These are phyloP conservation scores for Aspergillus nomiae DNA, from an alignment of 2,329 filamentous ascomycete genomes.

Conservation along the genomic window DNA sequence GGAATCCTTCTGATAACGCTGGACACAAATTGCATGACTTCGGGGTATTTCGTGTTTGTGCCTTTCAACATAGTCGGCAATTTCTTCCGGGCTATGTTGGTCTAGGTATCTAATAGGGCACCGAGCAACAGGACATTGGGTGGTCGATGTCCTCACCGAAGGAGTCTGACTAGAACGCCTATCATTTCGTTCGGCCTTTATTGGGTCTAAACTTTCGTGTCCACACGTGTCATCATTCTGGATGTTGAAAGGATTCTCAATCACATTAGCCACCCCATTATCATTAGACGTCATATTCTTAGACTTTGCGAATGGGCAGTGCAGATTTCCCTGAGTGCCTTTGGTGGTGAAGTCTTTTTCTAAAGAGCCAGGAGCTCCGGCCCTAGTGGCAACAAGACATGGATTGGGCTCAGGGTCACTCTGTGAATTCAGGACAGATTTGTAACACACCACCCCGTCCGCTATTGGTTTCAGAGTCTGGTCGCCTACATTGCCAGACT, in stretches of 20 bases:
- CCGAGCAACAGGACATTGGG: constrained; percentile 69
- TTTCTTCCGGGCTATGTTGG: constrained; percentile 88
- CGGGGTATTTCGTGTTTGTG: constrained; percentile 94
- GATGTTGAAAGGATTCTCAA: constrained; percentile 41
- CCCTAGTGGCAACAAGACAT: constrained; percentile 46
- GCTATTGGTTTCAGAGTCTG: constrained; percentile 39
- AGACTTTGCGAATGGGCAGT: constrained; percentile 74
- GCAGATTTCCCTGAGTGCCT: constrained; percentile 75
- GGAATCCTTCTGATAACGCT: constrained; percentile 84
- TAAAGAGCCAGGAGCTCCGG: constrained; percentile 66
- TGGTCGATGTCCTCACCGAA: constrained; percentile 49
- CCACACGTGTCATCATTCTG: constrained; percentile 45
- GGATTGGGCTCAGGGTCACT: constrained; percentile 38
- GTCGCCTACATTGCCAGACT: constrained; percentile 68
- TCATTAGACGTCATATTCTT: constrained; percentile 42
- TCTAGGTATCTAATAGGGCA: constrained; percentile 93
- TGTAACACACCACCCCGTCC: constrained; percentile 45
- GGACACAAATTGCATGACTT: constrained; percentile 90
- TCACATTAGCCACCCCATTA: constrained; percentile 39
- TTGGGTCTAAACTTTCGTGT: constrained; percentile 61
- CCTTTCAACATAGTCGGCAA: constrained; percentile 89
- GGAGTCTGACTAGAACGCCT: constrained; percentile 45
- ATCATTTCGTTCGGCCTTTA: constrained; percentile 53
- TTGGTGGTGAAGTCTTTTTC: constrained; percentile 90
- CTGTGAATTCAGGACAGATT: constrained; percentile 34